Evolutionary conservation across 2,329 filamentous ascomycete genomes (phyloP), one percentile per base, ranked within the genome.

Genomic region (Colletotrichum zoysiae): DNA sequence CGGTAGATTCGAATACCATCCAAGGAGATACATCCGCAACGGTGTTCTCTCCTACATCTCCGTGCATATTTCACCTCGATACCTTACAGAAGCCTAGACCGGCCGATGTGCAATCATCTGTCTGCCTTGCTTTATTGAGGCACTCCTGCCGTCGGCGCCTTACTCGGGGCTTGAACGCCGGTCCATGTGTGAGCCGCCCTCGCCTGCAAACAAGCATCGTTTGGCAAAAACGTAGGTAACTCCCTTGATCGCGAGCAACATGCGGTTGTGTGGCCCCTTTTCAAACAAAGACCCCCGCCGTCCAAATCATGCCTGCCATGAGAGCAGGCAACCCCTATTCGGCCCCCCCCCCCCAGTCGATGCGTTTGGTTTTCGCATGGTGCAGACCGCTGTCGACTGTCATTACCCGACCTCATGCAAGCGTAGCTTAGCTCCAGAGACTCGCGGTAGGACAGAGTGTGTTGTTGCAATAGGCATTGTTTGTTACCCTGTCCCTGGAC

Each of bases 1-100:
- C 26, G 51, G 64, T 69, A 69, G 65, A 71, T 40, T 33, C 5
- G 46, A 53, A 58, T 48, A 44, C 48, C 58, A 40, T 57, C 30
- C 57, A 55, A 33, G 12, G 46, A 30, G 4, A 57, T 55, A 46
- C 53, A 53, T 33, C 18, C 44, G 35, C 38, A 33, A 38, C 33
- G 9, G 18, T 8, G 12, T 18, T n/a, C 14, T 42, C 9, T 58
- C n/a, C 33, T 5, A 57, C n/a, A 33, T 38, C 55, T 40, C n/a
- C 30, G 33, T 40, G 46, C 8, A 3, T 14, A 26, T 23, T 40
- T 1, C 3, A 16, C 12, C 20, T 12, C 35, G 9, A 9, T 3
- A n/a, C 20, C 44, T 11, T 26, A 7, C n/a, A 42, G 7, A 3
- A 1, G 35, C 35, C 26, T 9, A 48, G 23, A 20, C 23, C 26